These are phyloP conservation scores for Massospora cicadina DNA, from an alignment of 371 early-diverging fungal species.

Conservation along the genomic window DNA sequence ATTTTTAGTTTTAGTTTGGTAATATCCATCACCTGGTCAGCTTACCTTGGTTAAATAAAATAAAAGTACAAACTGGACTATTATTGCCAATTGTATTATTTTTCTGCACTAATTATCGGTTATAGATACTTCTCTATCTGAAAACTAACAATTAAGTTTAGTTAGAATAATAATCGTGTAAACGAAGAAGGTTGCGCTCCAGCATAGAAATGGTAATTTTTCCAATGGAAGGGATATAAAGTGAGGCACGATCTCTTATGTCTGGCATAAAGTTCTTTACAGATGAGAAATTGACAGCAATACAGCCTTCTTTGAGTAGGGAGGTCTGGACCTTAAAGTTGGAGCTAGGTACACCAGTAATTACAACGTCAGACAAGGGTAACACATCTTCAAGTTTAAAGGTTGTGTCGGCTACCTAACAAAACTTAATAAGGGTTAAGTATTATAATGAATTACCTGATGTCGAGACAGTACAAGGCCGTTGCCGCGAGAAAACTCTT, in stretches of 20 bases:
- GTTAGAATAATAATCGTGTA: slow-evolving; percentile 36
- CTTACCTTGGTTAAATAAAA: too few relatives aligned
- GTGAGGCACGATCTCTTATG: slow-evolving; percentile 68
- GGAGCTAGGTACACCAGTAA: slow-evolving; percentile 84
- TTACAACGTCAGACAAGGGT: slow-evolving; percentile 77
- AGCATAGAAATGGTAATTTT: slow-evolving; percentile 96
- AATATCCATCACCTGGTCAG: too few relatives aligned
- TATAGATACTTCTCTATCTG: too few relatives aligned
- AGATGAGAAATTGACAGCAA: slow-evolving; percentile 90
- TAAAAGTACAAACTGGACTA: too few relatives aligned
- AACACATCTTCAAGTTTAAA: slow-evolving; percentile 60
- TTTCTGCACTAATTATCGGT: too few relatives aligned
- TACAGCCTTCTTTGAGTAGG: slow-evolving; percentile 81
- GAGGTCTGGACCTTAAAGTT: slow-evolving; percentile 67
- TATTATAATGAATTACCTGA: slow-evolving; percentile 28
- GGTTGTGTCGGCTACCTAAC: slow-evolving; percentile 45
- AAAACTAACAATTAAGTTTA: too few relatives aligned
- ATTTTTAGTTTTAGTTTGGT: too few relatives aligned
- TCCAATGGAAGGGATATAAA: slow-evolving; percentile 91
- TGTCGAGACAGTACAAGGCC: slow-evolving; percentile 61
- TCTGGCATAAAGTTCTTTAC: slow-evolving; percentile 78
- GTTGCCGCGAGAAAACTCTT: slow-evolving; percentile 70
- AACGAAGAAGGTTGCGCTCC: slow-evolving; percentile 76
- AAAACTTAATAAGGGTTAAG: background rate
- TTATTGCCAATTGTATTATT: too few relatives aligned